Evolutionary conservation across 345 rosid genomes (phyloP).

Genomic region (Lepidium didymum): DNA sequence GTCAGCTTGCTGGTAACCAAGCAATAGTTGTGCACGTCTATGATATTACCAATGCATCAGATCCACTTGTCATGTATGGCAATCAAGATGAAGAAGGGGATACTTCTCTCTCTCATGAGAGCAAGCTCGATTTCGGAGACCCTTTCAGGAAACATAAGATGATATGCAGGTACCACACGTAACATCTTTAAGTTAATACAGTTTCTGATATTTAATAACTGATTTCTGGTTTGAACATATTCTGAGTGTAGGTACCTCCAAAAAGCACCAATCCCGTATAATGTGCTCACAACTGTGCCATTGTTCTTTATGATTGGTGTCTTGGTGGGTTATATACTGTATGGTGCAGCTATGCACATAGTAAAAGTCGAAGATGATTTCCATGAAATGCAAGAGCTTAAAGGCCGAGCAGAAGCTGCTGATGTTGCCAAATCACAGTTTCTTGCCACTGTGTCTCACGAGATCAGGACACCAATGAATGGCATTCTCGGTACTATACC

Average conservation of each 20-base stretch:
- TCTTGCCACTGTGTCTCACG: conserved; percentile 97
- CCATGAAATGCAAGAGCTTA: conserved; percentile 75
- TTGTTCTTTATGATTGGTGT: conserved; percentile 71
- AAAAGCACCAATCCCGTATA: conserved; percentile 67
- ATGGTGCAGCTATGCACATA: conserved; percentile 69
- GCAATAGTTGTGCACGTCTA: conserved; percentile 86
- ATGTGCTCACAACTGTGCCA: conserved; percentile 62
- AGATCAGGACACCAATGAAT: conserved; percentile 98
- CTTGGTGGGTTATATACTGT: conserved; percentile 73
- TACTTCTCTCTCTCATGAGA: conserved; percentile 59
- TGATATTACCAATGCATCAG: conserved; percentile 79
- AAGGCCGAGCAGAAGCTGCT: conserved; percentile 92
- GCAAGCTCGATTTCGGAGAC: conserved; percentile 93
- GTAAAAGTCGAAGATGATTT: conserved; percentile 89
- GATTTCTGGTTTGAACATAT: neutral
- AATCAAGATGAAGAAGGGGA: conserved; percentile 76
- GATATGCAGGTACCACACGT: conserved; percentile 67
- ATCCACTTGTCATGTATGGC: conserved; percentile 89
- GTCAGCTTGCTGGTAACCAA: conserved; percentile 96
- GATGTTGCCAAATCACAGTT: conserved; percentile 98
- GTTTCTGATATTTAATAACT: neutral
- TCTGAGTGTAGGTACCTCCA: conserved; percentile 64
- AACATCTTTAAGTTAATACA: neutral
- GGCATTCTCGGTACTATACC: conserved; percentile 74
- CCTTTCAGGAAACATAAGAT: conserved; percentile 88